Evolutionary conservation across 441 rosid species (phyloP).

Genomic region (Jatropha podagrica): DNA sequence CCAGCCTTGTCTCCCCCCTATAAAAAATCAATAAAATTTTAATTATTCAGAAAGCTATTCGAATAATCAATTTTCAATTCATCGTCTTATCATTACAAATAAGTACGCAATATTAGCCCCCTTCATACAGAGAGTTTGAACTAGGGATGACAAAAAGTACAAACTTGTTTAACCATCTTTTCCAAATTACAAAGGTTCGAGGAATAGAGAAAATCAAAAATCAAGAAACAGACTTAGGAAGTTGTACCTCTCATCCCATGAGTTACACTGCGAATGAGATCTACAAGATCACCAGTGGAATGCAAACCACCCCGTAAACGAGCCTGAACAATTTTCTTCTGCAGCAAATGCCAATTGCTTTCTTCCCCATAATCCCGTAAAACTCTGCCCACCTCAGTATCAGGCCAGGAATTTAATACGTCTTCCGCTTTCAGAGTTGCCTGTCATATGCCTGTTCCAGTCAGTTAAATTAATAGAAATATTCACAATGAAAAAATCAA

Average conservation of each 20-base stretch:
- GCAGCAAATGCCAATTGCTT: conserved; percentile 74
- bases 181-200: background rate
- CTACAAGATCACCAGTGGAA: conserved; percentile 74
- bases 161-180: background rate
- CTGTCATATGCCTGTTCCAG: conserved; percentile 49
- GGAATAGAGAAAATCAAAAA: conserved; percentile 10
- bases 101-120: background rate
- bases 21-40: conserved; percentile 2
- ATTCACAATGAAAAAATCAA: conserved; percentile 17
- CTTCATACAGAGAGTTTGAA: background rate
- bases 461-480: conserved; percentile 32
- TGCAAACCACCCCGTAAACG: conserved; percentile 75
- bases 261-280: conserved; percentile 54
- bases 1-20: conserved; percentile 97
- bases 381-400: conserved; percentile 66
- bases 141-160: background rate
- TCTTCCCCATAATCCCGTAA: conserved; percentile 90
- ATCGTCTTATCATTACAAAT: background rate
- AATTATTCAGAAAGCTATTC: conserved; percentile 1
- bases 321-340: conserved; percentile 64
- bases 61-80: background rate
- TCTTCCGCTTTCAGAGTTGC: conserved; percentile 78
- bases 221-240: background rate
- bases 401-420: conserved; percentile 89
- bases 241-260: conserved; percentile 50